Base-by-base conservation (phyloP, 2,329 filamentous ascomycete genomes). In the Talaromyces sp. region DNA sequence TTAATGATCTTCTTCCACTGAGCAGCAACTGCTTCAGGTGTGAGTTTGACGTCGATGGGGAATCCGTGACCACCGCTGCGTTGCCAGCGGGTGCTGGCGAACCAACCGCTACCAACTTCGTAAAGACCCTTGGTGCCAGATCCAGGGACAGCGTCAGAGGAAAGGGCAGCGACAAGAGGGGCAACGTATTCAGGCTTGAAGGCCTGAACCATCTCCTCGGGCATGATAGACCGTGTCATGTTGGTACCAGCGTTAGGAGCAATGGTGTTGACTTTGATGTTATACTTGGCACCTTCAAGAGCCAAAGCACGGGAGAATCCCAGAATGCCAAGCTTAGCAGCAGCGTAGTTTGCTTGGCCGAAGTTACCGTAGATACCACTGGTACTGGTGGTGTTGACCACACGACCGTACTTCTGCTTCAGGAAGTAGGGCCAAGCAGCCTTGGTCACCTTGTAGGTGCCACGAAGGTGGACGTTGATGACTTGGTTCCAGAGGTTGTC, bases 171-270 rank as follows among this genome's bases (percentile, higher is more conserved):
- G 57, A 99, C 93, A 42, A 98, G 81, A 64, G 95, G 95, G 58
- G 95, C 95, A 76, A 99, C 93, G 78, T 96, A 98, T 74, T 98
- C 93, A 63, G 95, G 95, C 87, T 98, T 99, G 84, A 99, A 96
- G 53, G 95, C 93, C 81, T 98, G 93, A 19, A 99, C 93, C 81
- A 98, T 87, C 81, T 99, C 95, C 79, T 96, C 92, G 32, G 95
- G 95, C 83, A 99, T 85, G 75, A 99, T 91, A 57, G 91, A 93
- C 68, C 88, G 86, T 60, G 95, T 99, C 91, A 99, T 95, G 73
- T 89, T 88, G 52, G 95, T 99, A 69, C 95, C 95, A 44, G 95
- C 95, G 72, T 98, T 99, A 68, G 95, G 95, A 27, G 95, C 95
- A 71, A 99, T 97, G 62, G 93, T 96, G 84, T 99, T 99, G 77